Evolutionary conservation across 2,329 filamentous ascomycete species (phyloP), one percentile per base, ranked within the genome.

Genomic region (Kalmusia sp.): DNA sequence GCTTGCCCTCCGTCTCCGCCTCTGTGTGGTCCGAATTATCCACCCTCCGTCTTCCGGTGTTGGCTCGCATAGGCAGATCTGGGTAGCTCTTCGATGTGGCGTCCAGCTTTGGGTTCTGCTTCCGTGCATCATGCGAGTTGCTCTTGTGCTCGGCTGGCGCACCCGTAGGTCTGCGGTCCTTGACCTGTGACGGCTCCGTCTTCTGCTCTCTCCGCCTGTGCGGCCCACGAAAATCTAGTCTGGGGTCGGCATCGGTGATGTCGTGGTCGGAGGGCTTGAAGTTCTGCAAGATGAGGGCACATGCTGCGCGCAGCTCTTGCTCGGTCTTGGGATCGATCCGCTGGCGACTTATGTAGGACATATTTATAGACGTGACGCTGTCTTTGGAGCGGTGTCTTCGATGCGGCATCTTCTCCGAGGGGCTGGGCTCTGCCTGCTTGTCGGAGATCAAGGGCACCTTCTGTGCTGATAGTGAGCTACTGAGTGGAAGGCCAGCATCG

Each of bases 301-400:
- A 82, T 50, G 79, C 77, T 38, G 69, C 61, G 54, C 78, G 77
- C 45, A 82, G 66, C 55, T 81, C 77, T 24, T 69, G 68, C 53
- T 81, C 79, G 39, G 76, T 70, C 30, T 73, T 66, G 21, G 69
- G 58, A 14, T 77, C 69, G 50, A 82, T 73, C 21, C 73, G 70
- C 50, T 76, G 76, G 35, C 77, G 77, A 50, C 73, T 72, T 56
- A 78, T 78, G 54, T 74, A 75, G 35, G 77, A 72, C 48, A 77
- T 74, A 30, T 72, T 65, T 21, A 72, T 72, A 48, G 76, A 63
- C 38, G 59, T 61, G 21, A 72, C 62, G 56, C 66, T 71, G 54
- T 72, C 68, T 34, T 67, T 67, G 40, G 68, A 70, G 4, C 53
- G 41, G 24, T 68, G 64, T 54, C 64, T 56, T n/a, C 45, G 54